Conservation (phyloP, 2,329 filamentous ascomycete genomes). For the Pseudogymnoascus sp. region DNA sequence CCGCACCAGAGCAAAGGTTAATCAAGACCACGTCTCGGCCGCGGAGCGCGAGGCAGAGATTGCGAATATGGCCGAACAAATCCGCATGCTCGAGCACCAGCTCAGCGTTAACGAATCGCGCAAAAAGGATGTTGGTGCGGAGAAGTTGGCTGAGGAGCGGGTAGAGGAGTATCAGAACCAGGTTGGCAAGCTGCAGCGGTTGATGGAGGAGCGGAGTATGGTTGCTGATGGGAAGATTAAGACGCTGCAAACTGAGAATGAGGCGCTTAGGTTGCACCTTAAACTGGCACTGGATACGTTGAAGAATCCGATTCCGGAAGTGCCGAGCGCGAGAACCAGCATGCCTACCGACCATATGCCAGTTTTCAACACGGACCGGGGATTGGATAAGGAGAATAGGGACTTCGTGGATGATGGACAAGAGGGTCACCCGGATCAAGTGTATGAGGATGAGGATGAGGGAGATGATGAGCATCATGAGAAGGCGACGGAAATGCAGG, state of each 20-base stretch:
- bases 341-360: constrained; percentile 23
- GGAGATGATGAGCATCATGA: constrained; percentile 45
- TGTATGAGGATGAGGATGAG: constrained; percentile 51
- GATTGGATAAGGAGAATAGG: constrained; percentile 27
- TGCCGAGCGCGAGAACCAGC: constrained; percentile 32
- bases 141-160: constrained; percentile 59
- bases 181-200: constrained; percentile 79
- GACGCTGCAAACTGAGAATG: constrained; percentile 80
- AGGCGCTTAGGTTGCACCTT: constrained; percentile 77
- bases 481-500: constrained; percentile 59
- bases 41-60: constrained; percentile 94
- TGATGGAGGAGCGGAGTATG: constrained; percentile 90
- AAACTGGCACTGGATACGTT: constrained; percentile 77
- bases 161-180: constrained; percentile 92
- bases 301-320: constrained; percentile 77
- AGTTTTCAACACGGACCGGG: constrained; percentile 18
- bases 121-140: constrained; percentile 67
- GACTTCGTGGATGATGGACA: constrained; percentile 21
- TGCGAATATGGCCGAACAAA: constrained; percentile 88
- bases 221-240: constrained; percentile 92
- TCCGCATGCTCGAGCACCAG: constrained; percentile 61
- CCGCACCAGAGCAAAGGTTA: constrained; percentile 86
- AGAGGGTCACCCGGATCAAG: constrained; percentile 32
- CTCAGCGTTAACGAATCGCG: constrained; percentile 59
- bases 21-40: constrained; percentile 86